Percentiles rank a stretch among this genome's conserved stretches.
These are phyloP conservation scores for Lanmaoa rubissima DNA, from an alignment of 768 basidiomycete species.

Conservation along the genomic window DNA sequence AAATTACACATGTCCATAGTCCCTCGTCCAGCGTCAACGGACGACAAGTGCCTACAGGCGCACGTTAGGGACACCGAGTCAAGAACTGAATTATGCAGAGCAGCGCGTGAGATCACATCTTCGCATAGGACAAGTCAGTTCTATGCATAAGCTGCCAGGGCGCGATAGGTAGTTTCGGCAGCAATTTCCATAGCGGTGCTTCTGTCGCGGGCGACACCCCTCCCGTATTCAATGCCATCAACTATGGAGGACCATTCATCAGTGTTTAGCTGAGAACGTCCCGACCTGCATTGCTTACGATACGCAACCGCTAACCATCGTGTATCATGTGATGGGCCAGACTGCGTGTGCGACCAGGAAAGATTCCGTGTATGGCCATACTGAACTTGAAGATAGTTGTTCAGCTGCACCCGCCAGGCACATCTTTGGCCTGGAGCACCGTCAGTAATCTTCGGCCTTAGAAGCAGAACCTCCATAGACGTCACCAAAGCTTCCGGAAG, in stretches of 20 bases:
- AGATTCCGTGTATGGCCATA: slow-evolving; percentile 30
- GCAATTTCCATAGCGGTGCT: slow-evolving; percentile 32
- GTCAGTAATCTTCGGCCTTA: neutral
- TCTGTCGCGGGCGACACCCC: slow-evolving; percentile 25
- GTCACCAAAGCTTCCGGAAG: no score
- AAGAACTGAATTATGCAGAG: neutral
- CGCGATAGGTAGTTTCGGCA: slow-evolving; percentile 26
- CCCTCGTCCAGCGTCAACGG: no score
- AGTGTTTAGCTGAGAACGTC: neutral
- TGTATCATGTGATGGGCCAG: slow-evolving; percentile 25
- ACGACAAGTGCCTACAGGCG: neutral
- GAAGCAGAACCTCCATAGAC: neutral
- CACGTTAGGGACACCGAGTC: neutral
- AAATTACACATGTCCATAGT: neutral
- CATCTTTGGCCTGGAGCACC: slow-evolving; percentile 12
- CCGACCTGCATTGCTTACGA: slow-evolving; percentile 13
- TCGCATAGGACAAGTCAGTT: slow-evolving; percentile 13
- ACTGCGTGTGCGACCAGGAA: slow-evolving; percentile 21
- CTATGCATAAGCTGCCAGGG: slow-evolving; percentile 16
- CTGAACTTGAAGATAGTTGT: slow-evolving; percentile 32
- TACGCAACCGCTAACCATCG: slow-evolving; percentile 27
- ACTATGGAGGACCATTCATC: slow-evolving; percentile 13
- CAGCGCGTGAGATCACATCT: slow-evolving; percentile 1
- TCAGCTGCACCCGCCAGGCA: slow-evolving; percentile 31
- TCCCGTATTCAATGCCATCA: slow-evolving; percentile 27